These are phyloP conservation scores for Xerocomellus chrysenteron DNA, from an alignment of 768 basidiomycete species.

Conservation along the genomic window DNA sequence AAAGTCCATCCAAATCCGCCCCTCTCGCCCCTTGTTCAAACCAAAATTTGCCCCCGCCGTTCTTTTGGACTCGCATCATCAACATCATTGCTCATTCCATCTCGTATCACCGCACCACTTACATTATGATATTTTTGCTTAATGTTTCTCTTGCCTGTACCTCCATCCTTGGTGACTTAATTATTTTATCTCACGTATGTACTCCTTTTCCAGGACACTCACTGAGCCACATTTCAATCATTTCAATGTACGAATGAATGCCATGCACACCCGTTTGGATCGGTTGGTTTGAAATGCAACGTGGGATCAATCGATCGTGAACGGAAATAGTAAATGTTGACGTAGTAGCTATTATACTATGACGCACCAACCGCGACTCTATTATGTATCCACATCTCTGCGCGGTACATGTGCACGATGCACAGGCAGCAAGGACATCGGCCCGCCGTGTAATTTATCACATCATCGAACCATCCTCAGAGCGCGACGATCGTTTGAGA, in stretches of 20 bases:
- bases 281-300: background rate
- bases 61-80: slow-evolving; percentile 5
- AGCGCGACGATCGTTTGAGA: too few species aligned
- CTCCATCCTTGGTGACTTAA: background rate
- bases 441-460: too few species aligned
- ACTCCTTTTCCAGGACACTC: background rate
- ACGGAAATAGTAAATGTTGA: too few species aligned
- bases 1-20: background rate
- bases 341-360: too few species aligned
- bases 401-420: too few species aligned
- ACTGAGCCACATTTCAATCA: background rate
- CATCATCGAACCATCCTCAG: too few species aligned
- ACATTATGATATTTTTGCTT: background rate
- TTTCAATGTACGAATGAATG: background rate
- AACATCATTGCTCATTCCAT: background rate
- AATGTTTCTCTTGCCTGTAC: background rate
- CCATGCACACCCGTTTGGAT: background rate
- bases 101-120: background rate
- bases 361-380: too few species aligned
- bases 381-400: too few species aligned
- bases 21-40: background rate
- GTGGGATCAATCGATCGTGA: background rate
- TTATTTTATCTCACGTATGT: slow-evolving; percentile 7
- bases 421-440: too few species aligned
- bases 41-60: background rate